Conservation (phyloP, 768 basidiomycete genomes). For the Mycena rebaudengoi region DNA sequence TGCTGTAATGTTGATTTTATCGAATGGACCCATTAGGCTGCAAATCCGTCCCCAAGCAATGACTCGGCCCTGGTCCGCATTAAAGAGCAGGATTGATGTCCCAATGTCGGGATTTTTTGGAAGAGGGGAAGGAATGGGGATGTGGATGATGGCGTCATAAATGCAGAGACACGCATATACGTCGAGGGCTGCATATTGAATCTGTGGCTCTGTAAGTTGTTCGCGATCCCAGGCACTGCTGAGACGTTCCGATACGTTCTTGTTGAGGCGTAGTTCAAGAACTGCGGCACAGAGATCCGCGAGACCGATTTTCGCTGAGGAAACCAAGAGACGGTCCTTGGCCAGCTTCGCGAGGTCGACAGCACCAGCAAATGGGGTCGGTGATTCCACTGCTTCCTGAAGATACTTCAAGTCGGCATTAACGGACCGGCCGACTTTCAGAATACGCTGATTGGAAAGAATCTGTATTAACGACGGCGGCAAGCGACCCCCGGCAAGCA, state of each 20-base stretch:
- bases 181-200: background rate
- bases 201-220: background rate
- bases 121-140: background rate
- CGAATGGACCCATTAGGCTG: background rate
- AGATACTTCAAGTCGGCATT: conserved; percentile 2
- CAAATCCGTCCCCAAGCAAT: background rate
- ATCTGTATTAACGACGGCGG: background rate
- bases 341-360: conserved; percentile 14
- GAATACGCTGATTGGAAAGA: background rate
- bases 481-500: background rate
- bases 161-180: background rate
- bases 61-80: background rate
- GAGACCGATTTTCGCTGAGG: conserved; percentile 32
- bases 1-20: conserved; percentile 12
- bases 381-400: background rate
- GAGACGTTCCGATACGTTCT: conserved; percentile 26
- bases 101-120: background rate
- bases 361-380: conserved; percentile 4
- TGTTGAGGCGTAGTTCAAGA: conserved; percentile 30
- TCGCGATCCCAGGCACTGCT: conserved; percentile 19
- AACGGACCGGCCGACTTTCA: background rate
- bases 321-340: conserved; percentile 32
- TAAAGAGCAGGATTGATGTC: background rate
- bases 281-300: conserved; percentile 39
- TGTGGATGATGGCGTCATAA: background rate